Evolutionary conservation across 1,284 basidiomycete species (phyloP), one percentile per base, ranked within the genome.

Genomic region (Microstroma glucosiphilum): DNA sequence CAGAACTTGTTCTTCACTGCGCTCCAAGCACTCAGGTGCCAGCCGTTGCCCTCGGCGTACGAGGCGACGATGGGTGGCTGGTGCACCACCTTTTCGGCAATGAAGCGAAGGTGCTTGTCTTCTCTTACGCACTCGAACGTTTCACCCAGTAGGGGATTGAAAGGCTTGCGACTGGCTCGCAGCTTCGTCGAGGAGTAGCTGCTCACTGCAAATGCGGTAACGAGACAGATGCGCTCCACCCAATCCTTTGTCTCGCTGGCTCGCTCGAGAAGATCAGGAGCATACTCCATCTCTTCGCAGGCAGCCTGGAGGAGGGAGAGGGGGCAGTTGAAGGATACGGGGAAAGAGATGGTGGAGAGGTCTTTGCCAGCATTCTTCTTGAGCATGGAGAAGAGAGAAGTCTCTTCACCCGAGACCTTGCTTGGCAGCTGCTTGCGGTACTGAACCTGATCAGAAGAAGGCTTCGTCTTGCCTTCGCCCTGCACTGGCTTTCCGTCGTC

Each of bases 321-420:
- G 9, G 78, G 78, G 40, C 72, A 77, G 65, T 79, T 79, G 73
- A 79, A 79, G 2, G 76, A 71, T n/a, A 79, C 78, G 43, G 78
- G 78, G 66, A 79, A 79, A 11, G 72, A 75, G 54, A 79, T 73
- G 30, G 77, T 76, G n/a, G 77, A 73, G 1, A 79, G 67, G 58
- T 79, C 78, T 59, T 79, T 78, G 40, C 77, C 77, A 56, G 96
- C 88, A 74, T 92, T 94, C 82, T 92, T 94, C 82, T 91, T 91
- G 59, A 96, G 80, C 62, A 94, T 86, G 1, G 87, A 82, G 72
- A 94, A 90, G 49, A 96, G 81, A 69, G 89, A 91, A 3, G 90
- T 89, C 81, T 96, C 92, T 63, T 93, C 90, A 1, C 86, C 87
- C 6, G 80, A 80, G 0, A 82, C 79, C 4, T 80, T 80, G 17